Conservation (phyloP, 106 monocot genomes). For the Acorus calamus region DNA sequence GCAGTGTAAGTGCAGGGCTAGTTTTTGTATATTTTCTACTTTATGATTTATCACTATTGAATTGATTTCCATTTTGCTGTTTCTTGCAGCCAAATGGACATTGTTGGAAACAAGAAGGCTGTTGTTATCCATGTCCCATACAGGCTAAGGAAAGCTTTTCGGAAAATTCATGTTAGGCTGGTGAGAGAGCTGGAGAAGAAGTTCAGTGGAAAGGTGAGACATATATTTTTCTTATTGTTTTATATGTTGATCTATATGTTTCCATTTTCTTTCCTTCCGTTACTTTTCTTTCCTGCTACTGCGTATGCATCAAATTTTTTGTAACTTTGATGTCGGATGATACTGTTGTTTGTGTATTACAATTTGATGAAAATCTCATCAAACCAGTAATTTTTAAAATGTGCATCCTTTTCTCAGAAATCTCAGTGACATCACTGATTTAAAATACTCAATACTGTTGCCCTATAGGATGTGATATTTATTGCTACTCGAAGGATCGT, state of each 20-base stretch:
- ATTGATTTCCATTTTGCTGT: not conserved
- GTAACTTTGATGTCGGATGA: not conserved
- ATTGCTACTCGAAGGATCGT: constrained; percentile 64
- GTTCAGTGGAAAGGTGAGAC: constrained; percentile 81
- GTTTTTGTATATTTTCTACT: not conserved
- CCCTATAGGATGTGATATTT: constrained; percentile 58
- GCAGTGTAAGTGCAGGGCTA: constrained; percentile 38
- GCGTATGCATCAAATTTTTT: not conserved
- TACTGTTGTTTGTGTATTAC: not conserved
- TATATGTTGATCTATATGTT: too few relatives aligned
- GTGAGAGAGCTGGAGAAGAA: constrained; percentile 95
- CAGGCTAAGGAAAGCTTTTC: constrained; percentile 67
- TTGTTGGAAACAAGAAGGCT: constrained; percentile 63
- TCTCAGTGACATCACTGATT: not conserved
- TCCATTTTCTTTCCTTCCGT: too few relatives aligned
- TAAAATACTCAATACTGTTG: not conserved
- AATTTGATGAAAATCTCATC: too few relatives aligned
- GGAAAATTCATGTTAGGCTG: constrained; percentile 83
- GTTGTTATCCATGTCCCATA: constrained; percentile 79
- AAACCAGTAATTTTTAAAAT: too few relatives aligned
- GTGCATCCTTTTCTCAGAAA: too few relatives aligned
- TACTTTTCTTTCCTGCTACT: too few relatives aligned
- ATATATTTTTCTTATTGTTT: too few relatives aligned
- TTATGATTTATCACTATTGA: not conserved
- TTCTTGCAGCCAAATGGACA: constrained; percentile 54